Conservation (phyloP, 1,139 yeast genomes). For the Sugiyamaella grinbergsii region DNA sequence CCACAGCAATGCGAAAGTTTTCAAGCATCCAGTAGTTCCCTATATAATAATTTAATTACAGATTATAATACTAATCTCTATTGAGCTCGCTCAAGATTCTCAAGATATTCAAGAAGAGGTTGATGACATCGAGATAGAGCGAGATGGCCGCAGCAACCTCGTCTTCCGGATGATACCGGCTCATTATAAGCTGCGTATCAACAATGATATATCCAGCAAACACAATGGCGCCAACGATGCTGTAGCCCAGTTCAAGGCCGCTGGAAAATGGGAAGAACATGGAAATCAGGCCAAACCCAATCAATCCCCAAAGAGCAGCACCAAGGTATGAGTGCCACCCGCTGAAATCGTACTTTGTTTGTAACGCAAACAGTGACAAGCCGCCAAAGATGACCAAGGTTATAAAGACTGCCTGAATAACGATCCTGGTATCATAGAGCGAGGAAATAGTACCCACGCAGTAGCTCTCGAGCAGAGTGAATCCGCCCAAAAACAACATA, state of each 20-base stretch:
- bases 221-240: constrained; percentile 71
- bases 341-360: constrained; percentile 77
- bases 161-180: constrained; percentile 81
- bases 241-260: constrained; percentile 61
- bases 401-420: constrained; percentile 70
- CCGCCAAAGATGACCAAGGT: constrained; percentile 74
- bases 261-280: constrained; percentile 66
- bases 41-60: constrained; percentile 3
- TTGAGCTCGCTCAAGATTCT: constrained; percentile 61
- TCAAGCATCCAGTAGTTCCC: too few relatives aligned
- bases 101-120: constrained; percentile 75
- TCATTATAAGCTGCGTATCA: constrained; percentile 81
- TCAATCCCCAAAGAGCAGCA: constrained; percentile 64
- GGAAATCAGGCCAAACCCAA: constrained; percentile 71
- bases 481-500: constrained; percentile 59
- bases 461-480: constrained; percentile 76
- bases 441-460: constrained; percentile 69
- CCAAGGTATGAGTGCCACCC: constrained; percentile 69
- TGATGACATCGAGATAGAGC: constrained; percentile 78
- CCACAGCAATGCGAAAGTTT: background rate
- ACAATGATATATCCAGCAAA: constrained; percentile 74
- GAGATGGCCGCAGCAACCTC: constrained; percentile 78
- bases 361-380: constrained; percentile 74
- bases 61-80: constrained; percentile 22
- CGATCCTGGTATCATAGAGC: constrained; percentile 61